phyloP scores from a whole-genome alignment of 148 eudicot genomes.

The Diospyros kaki region DNA sequence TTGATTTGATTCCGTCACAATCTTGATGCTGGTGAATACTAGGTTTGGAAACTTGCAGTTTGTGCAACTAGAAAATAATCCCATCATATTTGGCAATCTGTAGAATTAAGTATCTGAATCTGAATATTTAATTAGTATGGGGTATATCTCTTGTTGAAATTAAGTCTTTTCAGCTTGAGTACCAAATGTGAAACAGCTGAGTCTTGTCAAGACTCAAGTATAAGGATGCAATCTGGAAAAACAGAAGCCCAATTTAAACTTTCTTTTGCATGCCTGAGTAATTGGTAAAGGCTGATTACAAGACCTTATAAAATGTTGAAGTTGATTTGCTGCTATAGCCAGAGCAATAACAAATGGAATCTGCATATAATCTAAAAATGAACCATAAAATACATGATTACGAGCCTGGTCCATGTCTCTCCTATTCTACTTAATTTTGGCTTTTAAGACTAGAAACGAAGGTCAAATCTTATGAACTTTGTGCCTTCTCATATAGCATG shows the following conservation, averaged over 20 bases:
- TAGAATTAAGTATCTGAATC: not conserved
- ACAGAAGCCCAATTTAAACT: not conserved
- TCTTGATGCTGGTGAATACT: conserved; percentile 4
- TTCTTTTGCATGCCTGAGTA: not conserved
- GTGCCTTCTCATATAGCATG: not conserved
- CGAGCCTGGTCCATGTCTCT: not conserved
- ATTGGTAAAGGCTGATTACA: not conserved
- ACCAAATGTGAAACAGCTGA: not conserved
- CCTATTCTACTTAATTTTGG: not conserved
- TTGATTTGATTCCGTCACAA: not conserved
- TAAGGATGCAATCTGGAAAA: not conserved
- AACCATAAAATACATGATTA: not conserved
- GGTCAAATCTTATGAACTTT: not conserved
- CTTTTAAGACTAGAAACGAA: not conserved
- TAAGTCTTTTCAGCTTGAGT: not conserved
- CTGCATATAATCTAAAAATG: not conserved
- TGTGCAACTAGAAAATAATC: not conserved
- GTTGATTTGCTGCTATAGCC: not conserved
- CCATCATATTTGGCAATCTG: not conserved
- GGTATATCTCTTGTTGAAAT: not conserved
- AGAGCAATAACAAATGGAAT: not conserved
- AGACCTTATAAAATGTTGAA: not conserved
- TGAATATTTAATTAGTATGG: not conserved
- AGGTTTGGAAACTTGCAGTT: not conserved
- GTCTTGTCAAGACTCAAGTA: not conserved